Evolutionary conservation across 768 basidiomycete species (phyloP).

Genomic region (Tylopilus rubrobrunneus): DNA sequence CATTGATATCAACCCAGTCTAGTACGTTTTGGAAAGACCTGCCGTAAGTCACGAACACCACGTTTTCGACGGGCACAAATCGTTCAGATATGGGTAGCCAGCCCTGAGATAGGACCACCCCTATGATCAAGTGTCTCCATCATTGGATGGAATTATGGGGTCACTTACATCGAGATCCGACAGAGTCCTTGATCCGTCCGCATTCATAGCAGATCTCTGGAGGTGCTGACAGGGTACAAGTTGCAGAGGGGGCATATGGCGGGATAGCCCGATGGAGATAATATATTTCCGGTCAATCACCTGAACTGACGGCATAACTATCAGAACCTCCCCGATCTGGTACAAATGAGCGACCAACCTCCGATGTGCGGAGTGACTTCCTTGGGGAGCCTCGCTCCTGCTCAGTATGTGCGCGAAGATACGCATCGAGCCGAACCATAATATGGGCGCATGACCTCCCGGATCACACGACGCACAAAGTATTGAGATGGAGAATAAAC

Average conservation of each 20-base stretch:
- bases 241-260: neutral
- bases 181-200: neutral
- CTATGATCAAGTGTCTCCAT: neutral
- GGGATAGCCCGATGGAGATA: neutral
- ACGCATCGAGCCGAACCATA: neutral
- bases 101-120: neutral
- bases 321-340: neutral
- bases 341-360: no score
- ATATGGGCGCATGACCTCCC: no score
- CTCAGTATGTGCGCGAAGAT: neutral
- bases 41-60: slow-evolving; percentile 1
- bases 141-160: no score
- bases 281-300: neutral
- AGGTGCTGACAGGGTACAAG: neutral
- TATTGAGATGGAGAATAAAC: neutral
- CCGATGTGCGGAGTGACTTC: neutral
- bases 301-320: neutral
- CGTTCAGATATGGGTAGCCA: neutral
- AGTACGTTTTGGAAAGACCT: neutral
- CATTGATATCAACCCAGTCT: slow-evolving; percentile 10
- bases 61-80: neutral
- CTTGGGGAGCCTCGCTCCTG: neutral
- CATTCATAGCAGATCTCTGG: neutral
- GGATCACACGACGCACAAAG: neutral
- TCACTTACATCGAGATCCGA: neutral